Conservation (phyloP, 2,329 filamentous ascomycete genomes). For the Phyllosticta citribraziliensis region DNA sequence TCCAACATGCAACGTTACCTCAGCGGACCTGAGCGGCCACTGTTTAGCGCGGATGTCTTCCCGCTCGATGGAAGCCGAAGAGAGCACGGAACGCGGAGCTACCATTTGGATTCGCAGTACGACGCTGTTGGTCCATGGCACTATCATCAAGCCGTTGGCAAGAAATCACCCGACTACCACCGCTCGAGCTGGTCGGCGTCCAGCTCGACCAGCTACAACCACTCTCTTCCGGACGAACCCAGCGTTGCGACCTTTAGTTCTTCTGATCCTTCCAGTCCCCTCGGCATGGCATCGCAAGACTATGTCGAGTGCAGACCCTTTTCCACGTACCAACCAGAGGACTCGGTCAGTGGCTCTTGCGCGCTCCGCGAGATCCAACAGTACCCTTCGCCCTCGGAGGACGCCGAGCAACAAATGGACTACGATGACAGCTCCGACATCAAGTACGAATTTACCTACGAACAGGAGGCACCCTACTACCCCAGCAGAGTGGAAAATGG, state of each 20-base stretch:
- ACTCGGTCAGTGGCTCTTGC: conserved; percentile 14
- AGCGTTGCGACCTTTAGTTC: conserved; percentile 16
- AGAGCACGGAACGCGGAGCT: conserved; percentile 13
- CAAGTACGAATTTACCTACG: conserved; percentile 18
- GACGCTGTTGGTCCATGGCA: conserved; percentile 17
- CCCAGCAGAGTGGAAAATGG: neutral
- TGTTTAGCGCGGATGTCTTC: conserved; percentile 19
- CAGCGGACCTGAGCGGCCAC: conserved; percentile 18
- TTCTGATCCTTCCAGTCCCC: conserved; percentile 1
- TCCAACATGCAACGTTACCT: conserved; percentile 27
- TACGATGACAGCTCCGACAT: conserved; percentile 17
- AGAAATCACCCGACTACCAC: conserved; percentile 23
- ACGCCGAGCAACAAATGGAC: conserved; percentile 18
- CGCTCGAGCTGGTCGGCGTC: conserved; percentile 20
- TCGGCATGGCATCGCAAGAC: neutral
- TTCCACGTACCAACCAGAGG: conserved; percentile 1
- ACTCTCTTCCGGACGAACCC: conserved; percentile 22
- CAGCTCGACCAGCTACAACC: conserved; percentile 18
- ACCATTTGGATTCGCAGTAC: conserved; percentile 13
- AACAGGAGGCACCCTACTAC: conserved; percentile 14
- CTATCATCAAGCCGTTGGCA: conserved; percentile 7
- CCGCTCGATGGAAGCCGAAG: conserved; percentile 18
- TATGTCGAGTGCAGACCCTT: conserved; percentile 2
- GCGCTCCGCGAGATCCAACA: conserved; percentile 24
- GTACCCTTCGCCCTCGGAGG: conserved; percentile 16